Evolutionary conservation across 2,329 filamentous ascomycete species (phyloP).

Genomic region (Aspergillus niger): DNA sequence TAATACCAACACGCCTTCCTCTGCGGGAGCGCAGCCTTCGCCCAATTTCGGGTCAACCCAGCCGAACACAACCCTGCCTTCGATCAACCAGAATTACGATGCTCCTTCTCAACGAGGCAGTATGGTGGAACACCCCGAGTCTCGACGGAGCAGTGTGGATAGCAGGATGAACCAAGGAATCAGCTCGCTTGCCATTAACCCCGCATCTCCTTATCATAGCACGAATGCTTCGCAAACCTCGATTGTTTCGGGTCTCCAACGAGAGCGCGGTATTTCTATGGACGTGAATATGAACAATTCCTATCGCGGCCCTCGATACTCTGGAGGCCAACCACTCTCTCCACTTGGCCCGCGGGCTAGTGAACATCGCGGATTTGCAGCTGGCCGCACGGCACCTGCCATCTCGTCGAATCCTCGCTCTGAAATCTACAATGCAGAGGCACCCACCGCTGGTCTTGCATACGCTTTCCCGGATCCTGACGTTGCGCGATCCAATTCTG

Average conservation of each 20-base stretch:
- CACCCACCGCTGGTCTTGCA: conserved; percentile 52
- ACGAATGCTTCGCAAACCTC: conserved; percentile 50
- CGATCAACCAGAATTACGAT: conserved; percentile 62
- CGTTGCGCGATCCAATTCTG: conserved; percentile 42
- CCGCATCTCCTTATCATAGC: conserved; percentile 51
- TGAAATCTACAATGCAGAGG: conserved; percentile 54
- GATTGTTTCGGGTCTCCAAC: conserved; percentile 46
- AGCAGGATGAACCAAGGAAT: conserved; percentile 54
- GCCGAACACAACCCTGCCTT: conserved; percentile 53
- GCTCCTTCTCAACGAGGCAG: conserved; percentile 48
- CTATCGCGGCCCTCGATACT: conserved; percentile 45
- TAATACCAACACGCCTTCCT: conserved; percentile 34
- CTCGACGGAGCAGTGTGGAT: conserved; percentile 52
- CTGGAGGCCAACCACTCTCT: conserved; percentile 43
- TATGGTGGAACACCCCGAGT: conserved; percentile 46
- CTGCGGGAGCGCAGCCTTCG: conserved; percentile 42
- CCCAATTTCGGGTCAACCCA: conserved; percentile 42
- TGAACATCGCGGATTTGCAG: conserved; percentile 46
- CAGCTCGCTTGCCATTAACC: conserved; percentile 50
- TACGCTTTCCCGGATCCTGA: conserved; percentile 55
- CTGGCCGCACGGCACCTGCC: conserved; percentile 50
- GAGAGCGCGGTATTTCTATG: conserved; percentile 45
- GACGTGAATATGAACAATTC: conserved; percentile 39
- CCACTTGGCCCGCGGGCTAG: conserved; percentile 42
- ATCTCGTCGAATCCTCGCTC: conserved; percentile 53